phyloP scores from a whole-genome alignment of 805 yeast genomes.

The Jamesozyma piceae region DNA sequence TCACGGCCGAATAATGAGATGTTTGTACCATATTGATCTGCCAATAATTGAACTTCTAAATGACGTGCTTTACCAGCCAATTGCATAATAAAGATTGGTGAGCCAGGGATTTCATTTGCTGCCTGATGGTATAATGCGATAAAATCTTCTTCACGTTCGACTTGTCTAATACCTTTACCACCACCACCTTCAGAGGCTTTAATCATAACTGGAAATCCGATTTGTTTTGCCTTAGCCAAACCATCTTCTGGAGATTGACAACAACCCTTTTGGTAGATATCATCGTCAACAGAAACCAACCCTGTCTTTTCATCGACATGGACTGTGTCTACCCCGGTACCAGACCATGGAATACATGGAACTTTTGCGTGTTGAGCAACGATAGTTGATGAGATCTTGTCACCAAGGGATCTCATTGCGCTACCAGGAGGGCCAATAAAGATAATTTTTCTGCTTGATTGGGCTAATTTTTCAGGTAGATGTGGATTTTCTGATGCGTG shows the following conservation, averaged over 20 bases:
- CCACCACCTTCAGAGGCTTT: conserved; percentile 99
- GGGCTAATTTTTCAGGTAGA: conserved; percentile 88
- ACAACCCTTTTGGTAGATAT: conserved; percentile 80
- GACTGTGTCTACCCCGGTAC: conserved; percentile 90
- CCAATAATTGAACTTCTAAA: conserved; percentile 92
- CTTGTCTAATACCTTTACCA: conserved; percentile 99
- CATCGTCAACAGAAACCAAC: conserved; percentile 82
- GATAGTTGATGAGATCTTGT: conserved; percentile 92
- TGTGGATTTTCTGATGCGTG: conserved; percentile 98
- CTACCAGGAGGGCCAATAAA: conserved; percentile 99
- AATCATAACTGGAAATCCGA: conserved; percentile 98
- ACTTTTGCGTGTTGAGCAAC: conserved; percentile 98
- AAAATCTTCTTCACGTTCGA: conserved; percentile 75
- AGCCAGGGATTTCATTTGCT: conserved; percentile 95
- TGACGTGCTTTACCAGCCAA: conserved; percentile 97
- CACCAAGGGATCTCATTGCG: conserved; percentile 99
- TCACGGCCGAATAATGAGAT: conserved; percentile 97
- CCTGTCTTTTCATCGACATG: conserved; percentile 55
- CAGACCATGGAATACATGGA: conserved; percentile 99
- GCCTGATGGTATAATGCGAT: conserved; percentile 78
- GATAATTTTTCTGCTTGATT: conserved; percentile 80
- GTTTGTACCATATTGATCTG: conserved; percentile 97
- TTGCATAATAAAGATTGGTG: conserved; percentile 96
- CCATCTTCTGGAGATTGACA: conserved; percentile 83
- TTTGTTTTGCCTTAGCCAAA: conserved; percentile 66